These are phyloP conservation scores for Beauveria rudraprayagi DNA, from an alignment of 2,329 filamentous ascomycete genomes.

Conservation along the genomic window DNA sequence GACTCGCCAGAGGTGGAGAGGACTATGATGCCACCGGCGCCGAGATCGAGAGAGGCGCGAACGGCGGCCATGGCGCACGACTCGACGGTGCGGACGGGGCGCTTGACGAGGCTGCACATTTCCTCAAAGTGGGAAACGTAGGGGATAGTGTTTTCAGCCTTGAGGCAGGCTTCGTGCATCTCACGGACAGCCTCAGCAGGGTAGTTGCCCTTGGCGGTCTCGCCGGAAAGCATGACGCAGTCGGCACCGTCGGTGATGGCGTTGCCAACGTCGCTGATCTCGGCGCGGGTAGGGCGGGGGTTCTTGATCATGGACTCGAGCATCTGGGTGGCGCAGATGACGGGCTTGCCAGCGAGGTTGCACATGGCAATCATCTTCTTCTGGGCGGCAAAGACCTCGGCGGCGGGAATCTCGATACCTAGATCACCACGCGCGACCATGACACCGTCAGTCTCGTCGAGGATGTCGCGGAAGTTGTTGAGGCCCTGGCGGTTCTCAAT, in stretches of 20 bases:
- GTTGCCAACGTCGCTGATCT: constrained; percentile 98
- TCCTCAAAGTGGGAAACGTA: constrained; percentile 97
- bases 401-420: constrained; percentile 96
- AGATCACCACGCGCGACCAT: constrained; percentile 97
- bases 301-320: constrained; percentile 99
- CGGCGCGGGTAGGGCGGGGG: constrained; percentile 91
- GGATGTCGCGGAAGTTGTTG: constrained; percentile 98
- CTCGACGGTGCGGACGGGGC: constrained; percentile 82
- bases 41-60: constrained; percentile 89
- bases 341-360: constrained; percentile 97
- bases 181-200: constrained; percentile 85
- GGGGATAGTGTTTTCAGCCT: constrained; percentile 94
- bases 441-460: constrained; percentile 93
- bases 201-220: constrained; percentile 97
- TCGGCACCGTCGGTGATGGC: constrained; percentile 95
- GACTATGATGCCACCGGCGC: constrained; percentile 91
- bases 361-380: constrained; percentile 99
- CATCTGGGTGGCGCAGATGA: constrained; percentile 99
- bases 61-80: constrained; percentile 97
- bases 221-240: constrained; percentile 98
- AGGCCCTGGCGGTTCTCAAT: constrained; percentile 99
- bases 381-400: constrained; percentile 97
- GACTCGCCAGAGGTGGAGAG: constrained; percentile 93
- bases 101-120: constrained; percentile 72
- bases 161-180: constrained; percentile 97